Evolutionary conservation across 2,329 filamentous ascomycete genomes (phyloP), one percentile per base, ranked within the genome.

Genomic region (Diaporthe destruens): DNA sequence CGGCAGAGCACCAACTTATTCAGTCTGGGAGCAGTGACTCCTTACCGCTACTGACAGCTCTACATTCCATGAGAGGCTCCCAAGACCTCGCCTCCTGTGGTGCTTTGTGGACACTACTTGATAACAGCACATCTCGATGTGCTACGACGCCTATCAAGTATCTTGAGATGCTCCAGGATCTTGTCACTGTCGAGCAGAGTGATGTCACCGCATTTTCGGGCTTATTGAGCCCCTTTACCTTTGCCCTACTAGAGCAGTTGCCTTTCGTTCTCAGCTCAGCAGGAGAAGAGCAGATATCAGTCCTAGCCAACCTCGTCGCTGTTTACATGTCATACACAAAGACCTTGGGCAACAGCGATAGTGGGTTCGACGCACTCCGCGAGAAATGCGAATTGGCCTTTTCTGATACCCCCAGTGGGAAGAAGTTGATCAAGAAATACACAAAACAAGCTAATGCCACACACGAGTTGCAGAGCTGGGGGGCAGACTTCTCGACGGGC

Each of bases 61-160:
- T 87, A 6, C 71, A 74, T 54, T 71, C 71, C 11, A 51, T 73
- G 14, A 68, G 73, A 73, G 79, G 80, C 16, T 80, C 80, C 16
- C 47, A 84, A 18, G 76, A 79, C 0, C 16, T 59, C 23, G 36
- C 54, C 11, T 42, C 65, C 18, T 72, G 56, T 20, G 59, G 56
- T 47, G 72, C 71, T 9, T 79, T 95, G 0, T 93, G 93, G 83
- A 81, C 85, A 0, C 97, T 96, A 78, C 80, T 98, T 34, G 95
- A 98, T 78, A 95, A 97, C 75, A 97, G 94, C 80, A 86, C 94
- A 68, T 90, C 90, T 39, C 90, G 95, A 32, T 93, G 94, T 76
- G 91, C 91, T 20, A 91, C 84, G 2, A 92, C 92, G 32, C 93
- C 94, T 0, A 92, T 97, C 78, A 97, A 94, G 79, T 96, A 98